A percentile compares a stretch with the other conserved stretches of the same genome.
Conservation (phyloP, 768 basidiomycete species). For the Hydnomerulius pinastri region DNA sequence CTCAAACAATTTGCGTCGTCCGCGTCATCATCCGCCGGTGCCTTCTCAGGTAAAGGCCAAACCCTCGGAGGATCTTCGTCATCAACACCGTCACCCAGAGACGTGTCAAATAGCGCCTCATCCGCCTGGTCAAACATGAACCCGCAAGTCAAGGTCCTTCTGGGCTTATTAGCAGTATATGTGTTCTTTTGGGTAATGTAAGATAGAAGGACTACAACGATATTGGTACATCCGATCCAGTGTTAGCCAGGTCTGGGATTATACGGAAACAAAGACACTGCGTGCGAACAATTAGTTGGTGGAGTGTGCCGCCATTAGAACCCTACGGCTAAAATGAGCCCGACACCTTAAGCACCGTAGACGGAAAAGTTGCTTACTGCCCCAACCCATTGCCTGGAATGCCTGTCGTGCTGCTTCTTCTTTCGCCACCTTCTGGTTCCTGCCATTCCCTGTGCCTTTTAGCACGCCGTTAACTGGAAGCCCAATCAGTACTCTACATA, state of each 20-base stretch:
- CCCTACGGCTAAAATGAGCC: slow-evolving; percentile 8
- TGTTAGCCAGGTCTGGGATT: background rate
- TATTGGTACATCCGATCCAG: background rate
- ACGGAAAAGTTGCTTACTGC: slow-evolving; percentile 22
- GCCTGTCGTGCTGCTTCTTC: slow-evolving; percentile 68
- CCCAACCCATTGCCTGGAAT: slow-evolving; percentile 56
- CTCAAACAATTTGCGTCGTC: slow-evolving; percentile 52
- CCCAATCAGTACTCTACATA: slow-evolving; percentile 1
- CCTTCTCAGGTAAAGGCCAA: slow-evolving; percentile 74
- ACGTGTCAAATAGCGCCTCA: slow-evolving; percentile 35
- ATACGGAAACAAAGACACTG: background rate
- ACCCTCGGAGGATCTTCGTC: slow-evolving; percentile 59
- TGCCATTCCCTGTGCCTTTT: slow-evolving; percentile 51
- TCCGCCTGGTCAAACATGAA: slow-evolving; percentile 52
- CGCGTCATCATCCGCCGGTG: slow-evolving; percentile 37
- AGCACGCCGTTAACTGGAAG: slow-evolving; percentile 52
- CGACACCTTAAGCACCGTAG: background rate
- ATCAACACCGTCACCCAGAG: slow-evolving; percentile 36
- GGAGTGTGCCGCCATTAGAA: slow-evolving; percentile 6
- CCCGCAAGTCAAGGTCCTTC: slow-evolving; percentile 66
- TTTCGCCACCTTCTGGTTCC: slow-evolving; percentile 66
- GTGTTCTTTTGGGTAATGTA: slow-evolving; percentile 50
- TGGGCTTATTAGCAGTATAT: slow-evolving; percentile 67
- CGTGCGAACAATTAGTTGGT: background rate
- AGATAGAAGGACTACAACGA: slow-evolving; percentile 1